Base-by-base conservation (phyloP, 495 filamentous ascomycete genomes). In the Podospora sp. region DNA sequence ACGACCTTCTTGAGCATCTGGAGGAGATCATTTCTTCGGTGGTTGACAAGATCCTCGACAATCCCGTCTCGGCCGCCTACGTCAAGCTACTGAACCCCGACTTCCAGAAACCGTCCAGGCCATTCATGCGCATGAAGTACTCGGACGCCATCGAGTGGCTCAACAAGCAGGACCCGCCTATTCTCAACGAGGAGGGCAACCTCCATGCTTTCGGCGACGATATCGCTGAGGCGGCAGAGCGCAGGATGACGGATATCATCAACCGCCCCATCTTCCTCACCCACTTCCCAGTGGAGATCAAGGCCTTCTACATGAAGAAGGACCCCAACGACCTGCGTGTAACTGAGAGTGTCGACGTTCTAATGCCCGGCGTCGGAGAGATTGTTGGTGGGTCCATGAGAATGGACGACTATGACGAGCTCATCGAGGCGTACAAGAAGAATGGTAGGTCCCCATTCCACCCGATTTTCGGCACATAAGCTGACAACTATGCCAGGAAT, bases 291-390 rank as follows among this genome's bases (percentile, higher is more conserved):
- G 90, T 89, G 36, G 91, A 94, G 79, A 96, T 99, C 85, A 99
- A 99, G 86, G 92, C 95, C 4, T 99, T 99, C 80, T 99, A 99
- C 82, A 99, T 99, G 95, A 92, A 92, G 84, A 96, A 93, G 80
- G 95, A 94, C 66, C 82, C 82, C 14, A 76, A 85, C 18, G 95
- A 99, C 74, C 83, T 81, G 58, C 87, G 94, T n/a, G 91, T 97
- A 40, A 99, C 95, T 0, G 95, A 99, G 85, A 94, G 90, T 69
- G 96, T 98, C 1, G 95, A 99, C 73, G 91, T 92, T 57, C 80
- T 99, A 68, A 97, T 98, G 93, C 94, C 94, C 0, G 72, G 70
- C 2, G 70, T 72, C 24, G 95, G 95, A 65, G 95, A 99, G 81
- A 97, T 99, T 69, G 92, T 98, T 7, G 95, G 95, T 60, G 96